These are phyloP conservation scores for Toxicodendron radicans DNA, from an alignment of 345 rosid genomes.

Conservation along the genomic window DNA sequence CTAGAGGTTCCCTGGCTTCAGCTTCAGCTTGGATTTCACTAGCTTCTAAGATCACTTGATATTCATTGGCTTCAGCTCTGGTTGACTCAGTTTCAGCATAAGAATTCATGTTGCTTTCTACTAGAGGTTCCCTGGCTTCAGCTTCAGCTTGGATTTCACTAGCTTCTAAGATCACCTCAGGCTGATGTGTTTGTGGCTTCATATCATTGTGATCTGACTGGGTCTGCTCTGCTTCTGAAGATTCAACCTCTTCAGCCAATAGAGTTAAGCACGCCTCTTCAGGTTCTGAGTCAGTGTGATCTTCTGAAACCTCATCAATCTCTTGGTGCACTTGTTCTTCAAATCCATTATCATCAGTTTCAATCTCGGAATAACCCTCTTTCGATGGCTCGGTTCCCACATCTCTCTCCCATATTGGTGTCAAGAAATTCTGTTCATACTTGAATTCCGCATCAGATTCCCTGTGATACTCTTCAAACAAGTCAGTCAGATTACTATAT, in stretches of 20 bases:
- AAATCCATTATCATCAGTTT: neutral
- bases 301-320: slow-evolving; percentile 25
- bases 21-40: neutral
- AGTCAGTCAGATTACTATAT: slow-evolving; percentile 56
- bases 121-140: slow-evolving; percentile 9
- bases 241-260: slow-evolving; percentile 13
- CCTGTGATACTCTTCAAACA: slow-evolving; percentile 35
- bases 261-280: slow-evolving; percentile 15
- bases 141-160: neutral
- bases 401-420: slow-evolving; percentile 20
- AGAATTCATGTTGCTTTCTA: slow-evolving; percentile 6
- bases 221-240: slow-evolving; percentile 4
- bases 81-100: slow-evolving; percentile 4
- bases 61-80: slow-evolving; percentile 14
- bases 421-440: slow-evolving; percentile 15
- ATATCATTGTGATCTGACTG: slow-evolving; percentile 10
- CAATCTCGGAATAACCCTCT: neutral
- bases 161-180: neutral
- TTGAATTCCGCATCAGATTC: neutral
- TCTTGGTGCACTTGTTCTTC: slow-evolving; percentile 22
- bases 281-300: slow-evolving; percentile 12
- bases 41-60: neutral
- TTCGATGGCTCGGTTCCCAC: neutral
- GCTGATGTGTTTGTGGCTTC: slow-evolving; percentile 24
- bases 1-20: slow-evolving; percentile 9